phyloP scores from a whole-genome alignment of 495 filamentous ascomycete genomes.

The Penicillium manginii region DNA sequence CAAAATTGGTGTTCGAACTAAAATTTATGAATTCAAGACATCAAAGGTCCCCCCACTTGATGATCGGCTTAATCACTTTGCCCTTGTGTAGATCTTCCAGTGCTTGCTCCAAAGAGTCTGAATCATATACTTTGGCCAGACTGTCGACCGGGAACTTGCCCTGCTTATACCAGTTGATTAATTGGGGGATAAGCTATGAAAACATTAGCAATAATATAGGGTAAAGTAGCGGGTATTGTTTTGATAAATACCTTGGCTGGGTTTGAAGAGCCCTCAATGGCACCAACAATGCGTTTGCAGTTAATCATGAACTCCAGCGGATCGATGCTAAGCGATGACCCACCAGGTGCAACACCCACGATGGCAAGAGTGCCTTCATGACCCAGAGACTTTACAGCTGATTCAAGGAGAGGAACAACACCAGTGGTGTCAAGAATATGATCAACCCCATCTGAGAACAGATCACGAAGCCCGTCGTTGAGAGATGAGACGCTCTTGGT shows the following conservation, averaged over 20 bases:
- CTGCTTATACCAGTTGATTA: slow-evolving; percentile 33
- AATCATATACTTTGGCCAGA: slow-evolving; percentile 38
- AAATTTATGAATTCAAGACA: too few relatives aligned
- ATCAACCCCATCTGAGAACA: slow-evolving; percentile 38
- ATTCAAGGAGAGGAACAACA: slow-evolving; percentile 33
- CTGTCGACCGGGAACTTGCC: slow-evolving; percentile 47
- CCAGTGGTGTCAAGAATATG: slow-evolving; percentile 49
- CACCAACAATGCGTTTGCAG: slow-evolving; percentile 35
- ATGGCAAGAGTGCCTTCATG: slow-evolving; percentile 43
- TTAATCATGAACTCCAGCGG: slow-evolving; percentile 30
- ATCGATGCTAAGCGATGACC: slow-evolving; percentile 33
- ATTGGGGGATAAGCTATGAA: background rate
- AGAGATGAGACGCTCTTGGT: slow-evolving; percentile 31
- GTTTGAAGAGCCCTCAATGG: slow-evolving; percentile 31
- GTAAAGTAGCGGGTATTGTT: too few relatives aligned
- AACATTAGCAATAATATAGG: background rate
- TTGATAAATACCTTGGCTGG: slow-evolving; percentile 24
- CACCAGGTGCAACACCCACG: slow-evolving; percentile 45
- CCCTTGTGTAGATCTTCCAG: slow-evolving; percentile 40
- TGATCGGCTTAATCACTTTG: slow-evolving; percentile 30
- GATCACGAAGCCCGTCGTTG: slow-evolving; percentile 23
- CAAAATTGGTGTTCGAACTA: too few relatives aligned
- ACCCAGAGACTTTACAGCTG: slow-evolving; percentile 35
- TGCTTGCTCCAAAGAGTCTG: slow-evolving; percentile 31
- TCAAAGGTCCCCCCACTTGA: slow-evolving; percentile 22